These are phyloP conservation scores for Colletotrichum chlorophyti DNA, from an alignment of 2,329 filamentous ascomycete species.

Conservation along the genomic window DNA sequence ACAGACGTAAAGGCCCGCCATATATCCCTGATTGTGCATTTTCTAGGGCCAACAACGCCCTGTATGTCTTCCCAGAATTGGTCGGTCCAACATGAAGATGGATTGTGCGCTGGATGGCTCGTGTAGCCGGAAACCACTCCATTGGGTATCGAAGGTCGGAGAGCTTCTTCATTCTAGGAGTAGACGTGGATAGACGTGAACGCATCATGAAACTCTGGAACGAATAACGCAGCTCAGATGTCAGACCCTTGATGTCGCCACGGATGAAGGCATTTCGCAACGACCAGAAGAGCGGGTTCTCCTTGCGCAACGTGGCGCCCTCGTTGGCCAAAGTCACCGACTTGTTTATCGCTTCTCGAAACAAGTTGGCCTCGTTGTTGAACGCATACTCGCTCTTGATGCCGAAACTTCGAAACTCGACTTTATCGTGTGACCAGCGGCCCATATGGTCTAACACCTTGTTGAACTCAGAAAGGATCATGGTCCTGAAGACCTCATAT, in stretches of 20 bases:
- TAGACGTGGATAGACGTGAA: slow-evolving; percentile 59
- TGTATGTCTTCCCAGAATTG: slow-evolving; percentile 98
- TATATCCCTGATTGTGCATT: slow-evolving; percentile 80
- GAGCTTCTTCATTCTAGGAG: slow-evolving; percentile 67
- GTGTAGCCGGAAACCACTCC: slow-evolving; percentile 91
- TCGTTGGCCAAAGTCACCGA: slow-evolving; percentile 52
- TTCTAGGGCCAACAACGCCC: slow-evolving; percentile 86
- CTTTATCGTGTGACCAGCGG: slow-evolving; percentile 22
- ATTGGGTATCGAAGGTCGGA: slow-evolving; percentile 87
- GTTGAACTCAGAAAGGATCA: slow-evolving; percentile 29
- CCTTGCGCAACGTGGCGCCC: slow-evolving; percentile 43
- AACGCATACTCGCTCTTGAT: slow-evolving; percentile 45
- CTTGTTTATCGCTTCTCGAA: slow-evolving; percentile 51
- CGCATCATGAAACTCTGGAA: slow-evolving; percentile 73
- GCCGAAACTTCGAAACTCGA: slow-evolving; percentile 30
- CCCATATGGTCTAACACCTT: slow-evolving; percentile 23
- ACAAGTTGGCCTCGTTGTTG: slow-evolving; percentile 51
- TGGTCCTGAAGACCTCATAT: slow-evolving; percentile 27
- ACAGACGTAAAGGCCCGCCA: slow-evolving; percentile 84
- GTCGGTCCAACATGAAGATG: slow-evolving; percentile 96
- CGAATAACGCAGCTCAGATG: slow-evolving; percentile 67
- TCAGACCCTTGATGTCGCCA: slow-evolving; percentile 57
- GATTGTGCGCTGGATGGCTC: slow-evolving; percentile 80
- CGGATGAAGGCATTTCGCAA: slow-evolving; percentile 67
- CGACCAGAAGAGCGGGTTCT: slow-evolving; percentile 63